Conservation (phyloP, 2,329 filamentous ascomycete species). For the Alternaria incomplexa region DNA sequence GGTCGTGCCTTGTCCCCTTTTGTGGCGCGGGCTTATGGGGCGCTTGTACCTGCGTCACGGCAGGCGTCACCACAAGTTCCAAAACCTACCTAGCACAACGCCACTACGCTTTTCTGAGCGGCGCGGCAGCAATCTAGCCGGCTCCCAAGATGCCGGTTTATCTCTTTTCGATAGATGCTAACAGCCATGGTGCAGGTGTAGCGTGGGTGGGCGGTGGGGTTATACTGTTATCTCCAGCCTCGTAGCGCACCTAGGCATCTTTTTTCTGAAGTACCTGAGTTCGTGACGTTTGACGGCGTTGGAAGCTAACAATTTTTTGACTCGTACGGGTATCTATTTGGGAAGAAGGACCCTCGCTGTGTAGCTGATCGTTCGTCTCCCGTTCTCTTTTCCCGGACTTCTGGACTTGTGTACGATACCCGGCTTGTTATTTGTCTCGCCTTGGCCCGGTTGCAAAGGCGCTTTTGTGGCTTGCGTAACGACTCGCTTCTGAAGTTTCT, state of each 20-base stretch:
- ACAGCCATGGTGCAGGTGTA: conserved; percentile 4
- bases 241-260: neutral
- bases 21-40: neutral
- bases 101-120: neutral
- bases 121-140: neutral
- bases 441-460: neutral
- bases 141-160: neutral
- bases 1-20: neutral
- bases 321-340: neutral
- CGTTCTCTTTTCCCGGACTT: too few species aligned
- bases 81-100: neutral
- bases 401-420: neutral
- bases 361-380: neutral
- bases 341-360: neutral
- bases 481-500: neutral
- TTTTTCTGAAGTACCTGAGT: neutral
- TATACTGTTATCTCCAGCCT: neutral
- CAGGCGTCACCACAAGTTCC: neutral
- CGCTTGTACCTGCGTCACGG: conserved; percentile 7
- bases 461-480: conserved; percentile 1
- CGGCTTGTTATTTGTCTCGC: neutral
- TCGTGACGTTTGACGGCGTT: neutral
- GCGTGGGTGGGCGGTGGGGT: neutral
- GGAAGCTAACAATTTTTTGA: neutral
- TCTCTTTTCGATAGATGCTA: conserved; percentile 5